These are phyloP conservation scores for Ceratocystis cubensis DNA, from an alignment of 2,329 filamentous ascomycete species.

Conservation along the genomic window DNA sequence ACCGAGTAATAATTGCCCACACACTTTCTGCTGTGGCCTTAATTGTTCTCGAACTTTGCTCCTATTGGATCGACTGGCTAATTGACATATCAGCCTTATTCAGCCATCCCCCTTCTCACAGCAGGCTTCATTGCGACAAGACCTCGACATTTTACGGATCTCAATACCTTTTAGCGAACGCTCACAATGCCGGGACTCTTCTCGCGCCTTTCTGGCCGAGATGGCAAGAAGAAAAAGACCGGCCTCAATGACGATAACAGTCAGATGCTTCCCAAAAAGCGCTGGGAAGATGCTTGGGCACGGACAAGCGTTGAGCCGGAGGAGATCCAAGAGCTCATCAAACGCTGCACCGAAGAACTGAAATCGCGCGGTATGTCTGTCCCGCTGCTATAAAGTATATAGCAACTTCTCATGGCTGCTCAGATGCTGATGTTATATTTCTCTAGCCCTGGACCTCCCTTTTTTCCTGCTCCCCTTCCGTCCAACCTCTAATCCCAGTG, in stretches of 20 bases:
- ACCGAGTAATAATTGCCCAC: neutral
- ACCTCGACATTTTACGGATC: neutral
- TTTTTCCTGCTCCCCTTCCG: slow-evolving; percentile 92
- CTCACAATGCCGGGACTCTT: slow-evolving; percentile 45
- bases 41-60: neutral
- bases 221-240: slow-evolving; percentile 56
- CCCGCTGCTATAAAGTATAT: neutral
- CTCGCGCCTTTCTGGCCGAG: slow-evolving; percentile 61
- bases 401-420: neutral
- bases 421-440: slow-evolving; percentile 1
- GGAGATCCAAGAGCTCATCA: slow-evolving; percentile 78
- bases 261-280: slow-evolving; percentile 52
- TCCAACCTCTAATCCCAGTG: slow-evolving; percentile 81
- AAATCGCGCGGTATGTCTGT: slow-evolving; percentile 72
- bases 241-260: slow-evolving; percentile 39
- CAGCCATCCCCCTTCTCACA: neutral
- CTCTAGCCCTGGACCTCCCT: slow-evolving; percentile 68
- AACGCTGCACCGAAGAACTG: slow-evolving; percentile 76
- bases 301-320: slow-evolving; percentile 73
- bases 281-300: slow-evolving; percentile 80
- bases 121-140: neutral
- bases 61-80: neutral
- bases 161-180: neutral
- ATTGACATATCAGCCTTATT: neutral
- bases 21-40: neutral